Percentiles rank a stretch among this genome's conserved stretches.
phyloP scores from a whole-genome alignment of 2,329 filamentous ascomycete species.

The Epichloe typhina region DNA sequence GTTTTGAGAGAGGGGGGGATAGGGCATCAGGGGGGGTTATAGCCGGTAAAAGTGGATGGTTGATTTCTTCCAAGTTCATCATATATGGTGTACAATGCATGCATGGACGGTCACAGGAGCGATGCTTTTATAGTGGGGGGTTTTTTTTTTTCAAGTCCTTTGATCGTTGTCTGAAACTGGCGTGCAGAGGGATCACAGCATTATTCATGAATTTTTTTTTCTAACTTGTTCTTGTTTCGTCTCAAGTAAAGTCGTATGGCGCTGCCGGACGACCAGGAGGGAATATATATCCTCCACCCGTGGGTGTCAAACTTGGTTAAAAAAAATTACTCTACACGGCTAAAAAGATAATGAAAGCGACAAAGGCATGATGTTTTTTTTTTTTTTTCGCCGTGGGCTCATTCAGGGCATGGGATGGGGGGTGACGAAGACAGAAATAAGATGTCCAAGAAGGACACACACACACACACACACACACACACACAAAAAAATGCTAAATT shows the following conservation, averaged over 20 bases:
- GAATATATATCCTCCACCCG: too few species aligned
- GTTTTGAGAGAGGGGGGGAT: too few species aligned
- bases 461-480: too few species aligned
- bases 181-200: too few species aligned
- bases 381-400: slow-evolving; percentile 2
- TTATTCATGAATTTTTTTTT: neutral
- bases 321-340: too few species aligned
- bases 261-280: too few species aligned
- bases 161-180: neutral
- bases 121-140: neutral
- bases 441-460: neutral
- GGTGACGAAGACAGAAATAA: neutral
- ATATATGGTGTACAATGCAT: neutral
- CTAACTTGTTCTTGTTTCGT: neutral
- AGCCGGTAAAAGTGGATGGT: too few species aligned
- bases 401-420: neutral
- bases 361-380: neutral
- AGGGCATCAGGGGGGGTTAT: too few species aligned
- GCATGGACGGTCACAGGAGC: neutral
- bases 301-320: too few species aligned
- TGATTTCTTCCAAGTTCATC: neutral
- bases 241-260: neutral
- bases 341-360: neutral
- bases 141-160: neutral
- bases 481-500: neutral